Evolutionary conservation across 2,329 filamentous ascomycete genomes (phyloP), one percentile per base, ranked within the genome.

Genomic region (Dactylellina leptospora): DNA sequence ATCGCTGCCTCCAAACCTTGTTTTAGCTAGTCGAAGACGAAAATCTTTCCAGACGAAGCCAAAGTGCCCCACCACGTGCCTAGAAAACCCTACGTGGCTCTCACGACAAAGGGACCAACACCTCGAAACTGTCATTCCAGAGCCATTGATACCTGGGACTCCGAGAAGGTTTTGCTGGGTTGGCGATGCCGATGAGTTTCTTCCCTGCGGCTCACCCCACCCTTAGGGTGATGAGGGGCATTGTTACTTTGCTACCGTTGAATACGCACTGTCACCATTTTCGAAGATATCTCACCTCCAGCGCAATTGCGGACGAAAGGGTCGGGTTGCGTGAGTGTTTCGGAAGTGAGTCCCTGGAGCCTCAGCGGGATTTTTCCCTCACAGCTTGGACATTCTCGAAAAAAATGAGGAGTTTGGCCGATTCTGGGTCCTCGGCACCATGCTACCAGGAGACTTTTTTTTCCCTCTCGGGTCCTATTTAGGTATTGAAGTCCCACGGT

Each of bases 151-250:
- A 10, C 20, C 18, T 8, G 28, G 25, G 28, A 30, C n/a, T 27
- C 30, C 47, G 10, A 27, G 53, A 20, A 23, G 42, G 47, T 23
- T 36, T 38, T 47, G 11, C 38, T 13, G 38, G 18, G 62, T 38
- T 50, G 33, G 30, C 45, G 63, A 69, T 69, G 63, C 50, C 51
- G 66, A 71, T 71, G 66, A 71, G 47, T 55, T 33, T 44, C 16
- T 20, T n/a, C n/a, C 25, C 20, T 47, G 20, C 36, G 23, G 16
- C 20, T 36, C 42, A 58, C 61, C 61, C 42, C 51, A 50, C 61
- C 18, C 8, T 25, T 33, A 18, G 20, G n/a, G 20, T 27, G 30
- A 56, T 36, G 61, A 45, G 33, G 42, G 40, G 23, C 47, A 58
- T 33, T 27, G 45, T 56, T 30, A 47, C 42, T 55, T 36, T 28